Conservation (phyloP, 1,139 yeast species). For the Saccharomyces pastorianus region DNA sequence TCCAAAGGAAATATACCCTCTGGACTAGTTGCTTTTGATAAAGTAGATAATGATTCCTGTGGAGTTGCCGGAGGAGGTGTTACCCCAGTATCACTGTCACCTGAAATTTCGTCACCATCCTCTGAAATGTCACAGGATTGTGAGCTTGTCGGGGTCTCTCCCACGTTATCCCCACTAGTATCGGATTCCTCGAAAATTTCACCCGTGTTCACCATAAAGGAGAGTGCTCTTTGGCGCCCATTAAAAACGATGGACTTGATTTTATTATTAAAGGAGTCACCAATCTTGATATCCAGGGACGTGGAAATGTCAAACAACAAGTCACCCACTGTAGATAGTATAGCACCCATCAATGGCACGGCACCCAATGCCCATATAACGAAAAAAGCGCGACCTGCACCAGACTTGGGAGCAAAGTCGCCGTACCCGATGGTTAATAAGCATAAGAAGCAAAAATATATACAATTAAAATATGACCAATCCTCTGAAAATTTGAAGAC, state of each 20-base stretch:
- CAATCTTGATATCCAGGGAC: slow-evolving; percentile 18
- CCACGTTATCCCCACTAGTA: slow-evolving; percentile 1
- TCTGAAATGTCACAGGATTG: slow-evolving; percentile 1
- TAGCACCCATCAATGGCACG: slow-evolving; percentile 77
- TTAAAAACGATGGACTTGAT: slow-evolving; percentile 5
- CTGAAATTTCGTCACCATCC: slow-evolving; percentile 6
- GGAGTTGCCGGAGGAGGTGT: slow-evolving; percentile 3
- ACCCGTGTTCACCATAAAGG: slow-evolving; percentile 5
- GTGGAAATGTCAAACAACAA: slow-evolving; percentile 36
- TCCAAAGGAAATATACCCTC: neutral
- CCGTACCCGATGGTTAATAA: slow-evolving; percentile 83
- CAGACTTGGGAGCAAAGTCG: slow-evolving; percentile 52
- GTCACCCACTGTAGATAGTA: slow-evolving; percentile 68
- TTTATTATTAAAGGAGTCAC: slow-evolving; percentile 11
- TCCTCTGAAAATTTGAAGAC: slow-evolving; percentile 50
- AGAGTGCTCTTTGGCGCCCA: neutral
- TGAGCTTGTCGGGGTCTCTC: neutral
- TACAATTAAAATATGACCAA: slow-evolving; percentile 62
- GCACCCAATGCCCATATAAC: slow-evolving; percentile 75
- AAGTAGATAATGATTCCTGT: neutral
- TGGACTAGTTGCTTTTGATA: neutral
- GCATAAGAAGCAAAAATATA: slow-evolving; percentile 69
- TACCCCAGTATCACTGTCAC: neutral
- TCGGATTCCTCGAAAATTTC: slow-evolving; percentile 6
- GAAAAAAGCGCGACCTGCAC: slow-evolving; percentile 66